These are phyloP conservation scores for Ceratocystis lukuohia DNA, from an alignment of 2,329 filamentous ascomycete genomes.

Conservation along the genomic window DNA sequence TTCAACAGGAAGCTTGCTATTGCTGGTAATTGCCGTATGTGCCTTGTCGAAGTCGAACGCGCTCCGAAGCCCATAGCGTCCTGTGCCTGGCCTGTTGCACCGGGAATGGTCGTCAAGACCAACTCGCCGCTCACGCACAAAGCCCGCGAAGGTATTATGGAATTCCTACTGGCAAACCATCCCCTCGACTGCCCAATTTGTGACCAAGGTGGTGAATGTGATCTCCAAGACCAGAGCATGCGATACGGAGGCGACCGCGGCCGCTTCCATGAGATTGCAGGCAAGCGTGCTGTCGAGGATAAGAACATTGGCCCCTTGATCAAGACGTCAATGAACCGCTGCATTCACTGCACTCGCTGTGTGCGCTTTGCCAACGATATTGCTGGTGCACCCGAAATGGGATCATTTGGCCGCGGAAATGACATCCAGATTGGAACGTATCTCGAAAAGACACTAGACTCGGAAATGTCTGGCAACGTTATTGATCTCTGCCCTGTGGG, in stretches of 20 bases:
- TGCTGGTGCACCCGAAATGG: conserved; percentile 88
- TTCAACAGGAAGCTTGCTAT: conserved; percentile 79
- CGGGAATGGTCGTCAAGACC: conserved; percentile 98
- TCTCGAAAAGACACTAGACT: conserved; percentile 83
- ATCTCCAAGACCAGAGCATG: conserved; percentile 99
- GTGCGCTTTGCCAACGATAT: conserved; percentile 96
- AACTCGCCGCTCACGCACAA: conserved; percentile 94
- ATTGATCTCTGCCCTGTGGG: conserved; percentile 97
- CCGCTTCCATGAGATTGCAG: conserved; percentile 87
- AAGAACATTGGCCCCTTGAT: conserved; percentile 98
- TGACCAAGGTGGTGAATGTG: conserved; percentile 97
- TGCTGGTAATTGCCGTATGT: conserved; percentile 99
- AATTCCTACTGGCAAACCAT: conserved; percentile 93
- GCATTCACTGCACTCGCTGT: conserved; percentile 97
- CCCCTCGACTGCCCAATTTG: conserved; percentile 94
- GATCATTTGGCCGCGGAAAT: conserved; percentile 88
- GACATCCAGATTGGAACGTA: conserved; percentile 98
- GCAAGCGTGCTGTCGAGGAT: conserved; percentile 96
- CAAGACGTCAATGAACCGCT: conserved; percentile 99
- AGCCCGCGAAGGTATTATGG: conserved; percentile 97
- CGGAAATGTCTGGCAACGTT: conserved; percentile 91
- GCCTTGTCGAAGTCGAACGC: conserved; percentile 92
- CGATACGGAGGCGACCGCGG: conserved; percentile 92
- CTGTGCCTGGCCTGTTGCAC: conserved; percentile 96
- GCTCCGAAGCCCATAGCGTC: conserved; percentile 95